Evolutionary conservation across 139 green algal species (phyloP), one percentile per base, ranked within the genome.

Genomic region (Picochlorum costavermella): DNA sequence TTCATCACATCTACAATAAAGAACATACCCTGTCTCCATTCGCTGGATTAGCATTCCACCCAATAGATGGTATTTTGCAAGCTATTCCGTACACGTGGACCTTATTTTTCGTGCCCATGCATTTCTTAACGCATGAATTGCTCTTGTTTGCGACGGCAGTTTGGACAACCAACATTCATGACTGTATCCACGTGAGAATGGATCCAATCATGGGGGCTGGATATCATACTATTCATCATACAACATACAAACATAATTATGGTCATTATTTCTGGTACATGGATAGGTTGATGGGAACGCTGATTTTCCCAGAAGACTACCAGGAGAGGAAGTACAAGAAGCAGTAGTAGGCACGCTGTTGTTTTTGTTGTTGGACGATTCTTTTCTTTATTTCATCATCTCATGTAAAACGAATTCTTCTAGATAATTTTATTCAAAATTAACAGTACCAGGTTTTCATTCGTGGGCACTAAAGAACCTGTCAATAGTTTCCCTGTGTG

Each of bases 1-100:
- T 81, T 26, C 91, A 97, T 76, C 91, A 97, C 75, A 95, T 92
- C 61, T 97, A 97, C 87, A 97, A 97, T 85, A 97, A 97, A 83
- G 88, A 96, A 75, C 79, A 97, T 81, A 95, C 87, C 20, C 77
- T 97, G 51, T 94, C 82, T 17, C 91, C 91, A 25, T 97, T 97
- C 76, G 91, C 91, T n/a, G 90, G 90, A 10, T 76, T 97, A 44
- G 91, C 91, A 30, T 97, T 97, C 84, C 70, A 97, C 66, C 87
- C 91, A 1, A 33, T 95, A 5, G 87, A 94, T 71, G 86, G 86
- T 68, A 87, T 92, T 58, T 50, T 89, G 26, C 80, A 96, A 80
- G 92, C 91, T 2, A 56, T 88, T 4, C 87, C 91, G 0, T 97
- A 97, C 71, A 76, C 81, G 4, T 83, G 68, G 65, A 83, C 77